A percentile compares a stretch with the other conserved stretches of the same genome.
phyloP scores from a whole-genome alignment of 148 eudicot genomes.

The Drosera capensis region DNA sequence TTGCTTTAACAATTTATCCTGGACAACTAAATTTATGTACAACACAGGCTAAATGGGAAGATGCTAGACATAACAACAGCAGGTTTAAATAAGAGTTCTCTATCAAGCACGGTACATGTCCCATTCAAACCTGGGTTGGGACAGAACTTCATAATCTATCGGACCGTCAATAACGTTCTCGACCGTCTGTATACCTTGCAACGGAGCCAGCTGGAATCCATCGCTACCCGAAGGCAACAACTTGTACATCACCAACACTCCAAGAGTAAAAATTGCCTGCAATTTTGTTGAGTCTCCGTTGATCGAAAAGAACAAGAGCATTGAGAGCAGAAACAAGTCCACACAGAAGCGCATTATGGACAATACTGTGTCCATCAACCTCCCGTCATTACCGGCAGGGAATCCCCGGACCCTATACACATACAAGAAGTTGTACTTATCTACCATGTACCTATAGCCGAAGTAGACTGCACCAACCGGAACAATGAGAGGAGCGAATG shows the following conservation, averaged over 20 bases:
- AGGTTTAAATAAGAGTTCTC: neutral
- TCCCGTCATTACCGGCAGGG: slow-evolving; percentile 95
- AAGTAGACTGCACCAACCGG: slow-evolving; percentile 90
- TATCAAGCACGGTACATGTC: slow-evolving; percentile 45
- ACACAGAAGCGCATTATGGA: slow-evolving; percentile 80
- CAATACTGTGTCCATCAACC: slow-evolving; percentile 79
- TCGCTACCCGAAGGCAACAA: slow-evolving; percentile 64
- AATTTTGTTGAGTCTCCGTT: slow-evolving; percentile 82
- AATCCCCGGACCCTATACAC: slow-evolving; percentile 90
- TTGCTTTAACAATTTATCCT: too few species aligned
- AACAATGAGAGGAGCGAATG: slow-evolving; percentile 83
- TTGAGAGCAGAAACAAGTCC: slow-evolving; percentile 72
- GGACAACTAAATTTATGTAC: too few species aligned
- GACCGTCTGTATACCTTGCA: slow-evolving; percentile 64
- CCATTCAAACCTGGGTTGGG: slow-evolving; percentile 89
- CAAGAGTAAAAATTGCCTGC: slow-evolving; percentile 89
- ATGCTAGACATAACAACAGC: too few species aligned
- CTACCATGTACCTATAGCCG: slow-evolving; percentile 86
- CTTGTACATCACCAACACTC: slow-evolving; percentile 62
- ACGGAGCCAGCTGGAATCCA: slow-evolving; percentile 50
- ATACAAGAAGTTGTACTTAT: slow-evolving; percentile 93
- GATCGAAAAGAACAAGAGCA: slow-evolving; percentile 81
- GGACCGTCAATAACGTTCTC: slow-evolving; percentile 74
- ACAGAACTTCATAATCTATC: slow-evolving; percentile 74
- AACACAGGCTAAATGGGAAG: too few species aligned